Conservation (phyloP, 208 protist species). For the Trypanosoma rangeli region DNA sequence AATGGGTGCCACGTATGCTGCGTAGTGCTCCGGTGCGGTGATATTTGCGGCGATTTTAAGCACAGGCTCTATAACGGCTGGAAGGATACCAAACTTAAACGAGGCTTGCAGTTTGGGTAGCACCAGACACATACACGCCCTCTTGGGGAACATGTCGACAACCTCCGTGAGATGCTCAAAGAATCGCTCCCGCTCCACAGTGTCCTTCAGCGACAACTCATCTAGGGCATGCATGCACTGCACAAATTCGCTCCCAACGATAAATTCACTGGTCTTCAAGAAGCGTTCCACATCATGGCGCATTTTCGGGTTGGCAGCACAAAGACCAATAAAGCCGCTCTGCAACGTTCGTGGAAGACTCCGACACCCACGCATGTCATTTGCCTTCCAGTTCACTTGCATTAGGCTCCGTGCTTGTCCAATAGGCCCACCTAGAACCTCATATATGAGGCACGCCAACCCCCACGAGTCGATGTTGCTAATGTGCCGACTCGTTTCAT, state of each 20-base stretch:
- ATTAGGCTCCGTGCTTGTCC: slow-evolving; percentile 7
- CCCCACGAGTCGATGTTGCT: slow-evolving; percentile 76
- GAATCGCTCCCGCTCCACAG: slow-evolving; percentile 51
- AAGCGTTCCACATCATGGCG: slow-evolving; percentile 48
- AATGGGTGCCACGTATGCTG: slow-evolving; percentile 46
- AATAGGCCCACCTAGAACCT: slow-evolving; percentile 47
- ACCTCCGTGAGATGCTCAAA: slow-evolving; percentile 48
- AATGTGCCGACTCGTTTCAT: slow-evolving; percentile 12
- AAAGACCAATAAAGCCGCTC: slow-evolving; percentile 48
- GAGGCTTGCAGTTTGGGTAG: slow-evolving; percentile 56
- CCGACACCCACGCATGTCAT: slow-evolving; percentile 29
- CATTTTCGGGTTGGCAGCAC: slow-evolving; percentile 43
- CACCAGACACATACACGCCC: slow-evolving; percentile 55
- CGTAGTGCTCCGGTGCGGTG: slow-evolving; percentile 46
- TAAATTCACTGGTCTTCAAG: slow-evolving; percentile 54
- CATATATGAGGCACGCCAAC: slow-evolving; percentile 72
- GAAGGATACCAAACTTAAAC: slow-evolving; percentile 47
- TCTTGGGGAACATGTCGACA: slow-evolving; percentile 53
- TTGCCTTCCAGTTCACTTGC: slow-evolving; percentile 15
- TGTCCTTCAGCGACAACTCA: slow-evolving; percentile 67
- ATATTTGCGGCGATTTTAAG: slow-evolving; percentile 54
- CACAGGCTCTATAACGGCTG: slow-evolving; percentile 54
- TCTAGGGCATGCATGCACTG: slow-evolving; percentile 57
- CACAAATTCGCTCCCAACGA: slow-evolving; percentile 62
- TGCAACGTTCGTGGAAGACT: slow-evolving; percentile 55